Percentiles rank a stretch among this genome's conserved stretches.
Conservation (phyloP, 768 basidiomycete genomes). For the Wakefieldia striispora region DNA sequence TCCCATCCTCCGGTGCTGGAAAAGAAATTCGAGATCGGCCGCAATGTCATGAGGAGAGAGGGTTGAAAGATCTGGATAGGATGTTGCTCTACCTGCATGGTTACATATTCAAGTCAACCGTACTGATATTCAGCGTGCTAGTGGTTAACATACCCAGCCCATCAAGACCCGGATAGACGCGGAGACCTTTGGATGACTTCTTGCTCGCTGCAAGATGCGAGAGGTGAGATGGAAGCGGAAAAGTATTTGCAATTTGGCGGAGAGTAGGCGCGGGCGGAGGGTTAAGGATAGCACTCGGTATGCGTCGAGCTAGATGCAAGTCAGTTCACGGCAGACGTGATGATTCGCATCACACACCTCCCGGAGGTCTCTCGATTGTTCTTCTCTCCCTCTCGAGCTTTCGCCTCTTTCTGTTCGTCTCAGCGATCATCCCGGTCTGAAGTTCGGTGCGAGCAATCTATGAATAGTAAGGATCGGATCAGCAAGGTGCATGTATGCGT, state of each 20-base stretch:
- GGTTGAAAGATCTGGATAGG: constrained; percentile 34
- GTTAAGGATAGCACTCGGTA: constrained; percentile 54
- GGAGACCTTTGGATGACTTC: constrained; percentile 17
- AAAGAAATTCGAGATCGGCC: constrained; percentile 54
- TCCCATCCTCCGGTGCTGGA: constrained; percentile 38
- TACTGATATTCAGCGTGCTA: constrained; percentile 4
- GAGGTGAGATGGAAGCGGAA: constrained; percentile 42
- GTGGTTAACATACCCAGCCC: constrained; percentile 14
- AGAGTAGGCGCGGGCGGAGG: constrained; percentile 58
- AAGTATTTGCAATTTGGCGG: constrained; percentile 62
- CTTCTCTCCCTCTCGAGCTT: constrained; percentile 84
- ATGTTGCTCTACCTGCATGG: constrained; percentile 44
- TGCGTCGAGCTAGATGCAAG: constrained; percentile 45
- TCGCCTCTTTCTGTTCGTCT: constrained; percentile 83
- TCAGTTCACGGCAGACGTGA: constrained; percentile 3
- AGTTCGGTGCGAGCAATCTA: constrained; percentile 76
- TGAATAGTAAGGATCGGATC: not conserved
- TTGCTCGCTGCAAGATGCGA: constrained; percentile 23
- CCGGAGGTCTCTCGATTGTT: constrained; percentile 69
- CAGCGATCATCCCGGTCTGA: constrained; percentile 85
- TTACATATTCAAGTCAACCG: constrained; percentile 6
- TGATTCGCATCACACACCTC: constrained; percentile 42
- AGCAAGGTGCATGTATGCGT: constrained; percentile 3
- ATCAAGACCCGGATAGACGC: constrained; percentile 17
- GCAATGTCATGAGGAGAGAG: constrained; percentile 49